phyloP scores from a whole-genome alignment of 148 eudicot genomes.

The Silene latifolia region DNA sequence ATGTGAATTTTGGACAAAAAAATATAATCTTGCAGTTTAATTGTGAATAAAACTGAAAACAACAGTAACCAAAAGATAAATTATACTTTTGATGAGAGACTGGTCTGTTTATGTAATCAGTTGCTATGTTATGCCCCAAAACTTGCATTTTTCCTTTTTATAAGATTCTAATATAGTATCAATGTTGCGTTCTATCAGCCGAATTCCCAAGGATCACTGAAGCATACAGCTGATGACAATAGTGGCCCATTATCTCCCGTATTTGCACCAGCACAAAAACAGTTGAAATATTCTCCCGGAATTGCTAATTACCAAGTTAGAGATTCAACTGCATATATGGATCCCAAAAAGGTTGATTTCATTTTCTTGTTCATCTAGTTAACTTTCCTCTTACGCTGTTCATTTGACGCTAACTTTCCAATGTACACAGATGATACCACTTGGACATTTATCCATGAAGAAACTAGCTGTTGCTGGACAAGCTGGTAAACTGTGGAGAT shows the following conservation, averaged over 20 bases:
- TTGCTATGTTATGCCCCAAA: conserved; percentile 7
- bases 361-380: background rate
- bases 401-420: background rate
- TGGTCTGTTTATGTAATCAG: conserved; percentile 2
- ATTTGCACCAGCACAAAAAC: conserved; percentile 82
- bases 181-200: conserved; percentile 26
- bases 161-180: background rate
- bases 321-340: conserved; percentile 75
- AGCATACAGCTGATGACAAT: conserved; percentile 67
- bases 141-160: background rate
- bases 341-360: conserved; percentile 69
- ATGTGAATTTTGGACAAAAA: too few relatives aligned
- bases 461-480: conserved; percentile 80
- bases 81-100: background rate
- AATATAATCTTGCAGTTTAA: background rate
- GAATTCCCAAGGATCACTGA: conserved; percentile 55
- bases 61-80: background rate
- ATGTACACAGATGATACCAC: conserved; percentile 74
- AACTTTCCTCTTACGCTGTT: background rate
- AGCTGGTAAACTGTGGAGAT: conserved; percentile 92
- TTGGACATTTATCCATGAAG: conserved; percentile 83
- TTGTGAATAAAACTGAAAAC: background rate
- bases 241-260: conserved; percentile 75
- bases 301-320: conserved; percentile 70
- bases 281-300: conserved; percentile 91